Evolutionary conservation across 306 rosid genomes (phyloP).

Genomic region (Bauhinia variegata): DNA sequence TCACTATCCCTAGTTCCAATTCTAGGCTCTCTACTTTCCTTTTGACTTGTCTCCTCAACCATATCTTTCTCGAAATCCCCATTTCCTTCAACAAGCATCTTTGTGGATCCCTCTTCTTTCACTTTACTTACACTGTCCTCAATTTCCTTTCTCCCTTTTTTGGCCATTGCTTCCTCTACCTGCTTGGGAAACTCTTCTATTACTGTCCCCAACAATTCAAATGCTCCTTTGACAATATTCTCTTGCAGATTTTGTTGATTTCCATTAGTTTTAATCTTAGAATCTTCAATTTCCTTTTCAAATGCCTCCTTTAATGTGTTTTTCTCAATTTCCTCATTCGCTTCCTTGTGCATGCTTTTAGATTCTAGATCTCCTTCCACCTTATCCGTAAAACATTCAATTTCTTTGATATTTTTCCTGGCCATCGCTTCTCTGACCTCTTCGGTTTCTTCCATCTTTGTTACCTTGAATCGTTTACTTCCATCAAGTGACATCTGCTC

Average conservation of each 20-base stretch:
- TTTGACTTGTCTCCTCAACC: background rate
- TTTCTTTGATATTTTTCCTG: background rate
- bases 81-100: conserved; percentile 34
- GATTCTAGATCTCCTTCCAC: conserved; percentile 9
- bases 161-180: background rate
- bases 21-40: too few relatives aligned
- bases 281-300: conserved; percentile 18
- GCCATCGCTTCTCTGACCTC: conserved; percentile 5
- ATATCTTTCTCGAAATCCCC: conserved; percentile 12
- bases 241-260: background rate
- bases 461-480: conserved; percentile 10
- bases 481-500: background rate
- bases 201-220: conserved; percentile 9
- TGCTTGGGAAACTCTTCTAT: conserved; percentile 19
- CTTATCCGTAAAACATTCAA: conserved; percentile 12
- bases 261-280: conserved; percentile 14
- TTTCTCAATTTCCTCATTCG: background rate
- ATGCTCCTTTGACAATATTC: background rate
- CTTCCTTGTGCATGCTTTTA: background rate
- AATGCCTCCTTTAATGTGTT: background rate
- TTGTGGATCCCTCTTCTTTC: conserved; percentile 17
- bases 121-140: conserved; percentile 5
- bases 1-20: too few relatives aligned
- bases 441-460: conserved; percentile 11
- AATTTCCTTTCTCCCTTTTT: conserved; percentile 5